Conservation (phyloP, 2,329 filamentous ascomycete genomes). For the Eutypa lata region DNA sequence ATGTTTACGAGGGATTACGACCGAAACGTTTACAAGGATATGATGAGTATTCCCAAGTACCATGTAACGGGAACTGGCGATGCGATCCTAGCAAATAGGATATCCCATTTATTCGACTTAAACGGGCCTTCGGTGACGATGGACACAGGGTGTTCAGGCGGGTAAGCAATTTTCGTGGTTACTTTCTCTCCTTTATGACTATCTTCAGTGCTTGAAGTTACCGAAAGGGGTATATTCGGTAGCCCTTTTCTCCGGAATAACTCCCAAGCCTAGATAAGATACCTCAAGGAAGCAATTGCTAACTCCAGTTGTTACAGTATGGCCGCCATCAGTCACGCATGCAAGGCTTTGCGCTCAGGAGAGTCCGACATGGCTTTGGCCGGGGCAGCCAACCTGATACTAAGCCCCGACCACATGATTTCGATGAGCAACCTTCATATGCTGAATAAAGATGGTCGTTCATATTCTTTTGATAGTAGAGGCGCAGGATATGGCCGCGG, state of each 20-base stretch:
- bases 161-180: too few relatives aligned
- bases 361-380: constrained; percentile 9
- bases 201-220: too few relatives aligned
- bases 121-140: constrained; percentile 9
- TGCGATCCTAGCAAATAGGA: constrained; percentile 25
- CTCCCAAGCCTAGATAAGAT: neutral
- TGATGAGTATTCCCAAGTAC: constrained; percentile 18
- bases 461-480: constrained; percentile 31
- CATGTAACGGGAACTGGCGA: constrained; percentile 19
- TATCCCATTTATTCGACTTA: constrained; percentile 12
- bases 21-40: constrained; percentile 12
- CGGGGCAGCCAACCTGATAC: constrained; percentile 8
- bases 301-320: too few relatives aligned
- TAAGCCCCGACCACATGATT: constrained; percentile 10
- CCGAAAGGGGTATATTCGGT: too few relatives aligned
- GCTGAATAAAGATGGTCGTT: constrained; percentile 7
- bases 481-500: constrained; percentile 48
- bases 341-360: constrained; percentile 2
- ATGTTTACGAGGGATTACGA: constrained; percentile 21
- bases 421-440: constrained; percentile 9
- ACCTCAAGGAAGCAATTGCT: constrained; percentile 1
- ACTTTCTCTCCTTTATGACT: neutral
- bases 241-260: too few relatives aligned
- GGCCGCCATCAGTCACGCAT: constrained; percentile 8
- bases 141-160: constrained; percentile 7